Evolutionary conservation across 2,329 filamentous ascomycete genomes (phyloP), one percentile per base, ranked within the genome.

Genomic region (Eurotiales sp.): DNA sequence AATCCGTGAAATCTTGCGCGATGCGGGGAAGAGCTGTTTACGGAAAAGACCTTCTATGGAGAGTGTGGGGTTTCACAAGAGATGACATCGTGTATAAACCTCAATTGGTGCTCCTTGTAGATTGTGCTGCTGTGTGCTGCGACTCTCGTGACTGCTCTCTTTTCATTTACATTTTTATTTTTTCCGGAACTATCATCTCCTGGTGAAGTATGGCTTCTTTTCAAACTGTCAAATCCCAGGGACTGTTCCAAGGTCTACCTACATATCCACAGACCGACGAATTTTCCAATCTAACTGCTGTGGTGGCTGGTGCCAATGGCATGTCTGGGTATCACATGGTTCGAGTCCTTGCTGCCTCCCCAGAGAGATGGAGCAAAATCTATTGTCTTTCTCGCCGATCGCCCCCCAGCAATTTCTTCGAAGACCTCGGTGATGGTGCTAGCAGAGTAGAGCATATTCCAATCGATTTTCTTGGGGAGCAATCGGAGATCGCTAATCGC

Each of bases 281-380:
- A 15, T 41, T 49, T 34, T 40, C 46, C 22, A 41, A 49, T 22
- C 39, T 40, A 36, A 49, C 46, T 15, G 46, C 46, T 3, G 34
- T 49, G 36, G 15, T 49, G 2, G 29, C 36, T 15, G 36, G 46
- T 23, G 46, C 46, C 12, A 49, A 49, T 49, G 46, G 36, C 34
- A 40, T 49, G 34, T 49, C 46, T 12, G 46, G 34, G 17, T 49
- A 49, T 41, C 34, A 49, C 14, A 41, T 41, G 36, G 36, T 49
- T 3, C 46, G 46, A 19, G 37, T 49, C 14, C 46, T 49, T n/a
- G 36, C 34, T 29, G 22, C 34, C 21, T 21, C 46, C 12, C 46
- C 46, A 27, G 46, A 49, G 22, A 11, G 46, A 42, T 41, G 46
- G 36, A 41, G 36, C n/a, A 40, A 49, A 23, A 49, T 49, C 22